Evolutionary conservation across 2,329 filamentous ascomycete genomes (phyloP), one percentile per base, ranked within the genome.

Genomic region (Alternaria sp.): DNA sequence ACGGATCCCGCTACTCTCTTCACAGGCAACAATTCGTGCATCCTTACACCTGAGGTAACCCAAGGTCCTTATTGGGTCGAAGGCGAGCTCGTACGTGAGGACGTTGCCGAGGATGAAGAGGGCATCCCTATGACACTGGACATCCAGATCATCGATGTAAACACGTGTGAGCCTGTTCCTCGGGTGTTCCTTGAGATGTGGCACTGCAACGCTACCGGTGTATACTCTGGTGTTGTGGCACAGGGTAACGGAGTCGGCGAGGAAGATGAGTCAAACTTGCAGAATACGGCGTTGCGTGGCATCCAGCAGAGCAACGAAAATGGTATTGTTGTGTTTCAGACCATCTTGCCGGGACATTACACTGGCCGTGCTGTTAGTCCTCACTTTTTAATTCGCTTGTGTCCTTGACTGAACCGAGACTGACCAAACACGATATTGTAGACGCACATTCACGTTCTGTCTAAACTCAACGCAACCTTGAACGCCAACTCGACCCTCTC

Each of bases 101-200:
- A 86, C 62, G 72, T 86, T 36, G 78, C 75, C 14, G 82, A 85
- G 42, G 73, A 75, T 13, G 78, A 85, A 67, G 60, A 66, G 8
- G 84, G 84, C 46, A 76, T 86, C 24, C 78, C 79, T 23, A 71
- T 85, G 36, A 79, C 79, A 3, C 70, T 85, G 10, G 83, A 85
- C 63, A 79, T 84, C 60, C 84, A 86, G 70, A 77, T 86, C 54
- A 78, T 86, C 51, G 84, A 86, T 59, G 78, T 84, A 34, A 76
- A 80, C 42, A 85, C 83, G 3, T 86, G 84, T 73, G 74, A 84
- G 66, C 80, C 81, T 7, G 78, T 85, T 1, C 63, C 80, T 2
- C 71, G 81, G 49, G 77, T 79, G 10, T 82, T 78, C 56, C 68
- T 85, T n/a, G 83, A 86, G 66, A 80, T 85, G 63, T 86, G 84